Evolutionary conservation across 352 stramenopile species (phyloP).

Genomic region (Pythium biforme): DNA sequence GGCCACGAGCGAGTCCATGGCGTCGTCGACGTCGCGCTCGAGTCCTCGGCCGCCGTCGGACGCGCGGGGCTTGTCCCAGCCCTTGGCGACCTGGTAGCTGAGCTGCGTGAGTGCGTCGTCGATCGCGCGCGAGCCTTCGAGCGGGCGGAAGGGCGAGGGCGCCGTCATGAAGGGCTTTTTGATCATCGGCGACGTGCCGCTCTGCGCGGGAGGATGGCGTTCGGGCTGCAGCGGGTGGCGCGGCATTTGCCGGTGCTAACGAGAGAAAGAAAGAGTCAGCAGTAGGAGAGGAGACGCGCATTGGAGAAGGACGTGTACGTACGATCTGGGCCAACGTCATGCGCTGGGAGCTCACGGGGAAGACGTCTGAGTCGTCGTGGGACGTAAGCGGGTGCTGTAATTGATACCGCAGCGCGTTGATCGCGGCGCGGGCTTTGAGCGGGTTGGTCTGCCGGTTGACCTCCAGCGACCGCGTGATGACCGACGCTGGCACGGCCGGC

Average conservation of each 20-base stretch:
- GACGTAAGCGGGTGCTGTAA: slow-evolving; percentile 76
- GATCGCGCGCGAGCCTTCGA: slow-evolving; percentile 37
- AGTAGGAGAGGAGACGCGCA: no score
- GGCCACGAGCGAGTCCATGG: slow-evolving; percentile 57
- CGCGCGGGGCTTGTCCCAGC: slow-evolving; percentile 3
- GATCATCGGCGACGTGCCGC: not conserved
- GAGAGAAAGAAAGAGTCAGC: not conserved
- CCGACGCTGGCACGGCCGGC: slow-evolving; percentile 47
- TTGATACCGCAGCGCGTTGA: slow-evolving; percentile 76
- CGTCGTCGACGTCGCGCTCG: slow-evolving; percentile 41
- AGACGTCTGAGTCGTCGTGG: slow-evolving; percentile 68
- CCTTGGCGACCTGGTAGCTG: slow-evolving; percentile 49
- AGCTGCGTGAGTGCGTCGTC: slow-evolving; percentile 62
- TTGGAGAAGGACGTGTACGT: no score
- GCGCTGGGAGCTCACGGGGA: slow-evolving; percentile 42
- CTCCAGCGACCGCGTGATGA: slow-evolving; percentile 54
- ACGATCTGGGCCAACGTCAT: slow-evolving; percentile 54
- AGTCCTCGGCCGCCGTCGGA: not conserved
- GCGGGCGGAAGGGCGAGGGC: slow-evolving; percentile 15
- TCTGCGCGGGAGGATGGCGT: not conserved
- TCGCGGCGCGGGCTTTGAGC: slow-evolving; percentile 52
- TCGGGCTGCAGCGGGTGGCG: slow-evolving; percentile 31
- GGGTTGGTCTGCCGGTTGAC: slow-evolving; percentile 29
- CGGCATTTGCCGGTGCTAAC: slow-evolving; percentile 49
- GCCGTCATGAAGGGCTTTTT: slow-evolving; percentile 19